Percentiles rank a stretch among this genome's conserved stretches.
Conservation (phyloP, 2,329 filamentous ascomycete genomes). For the Diplodia corticola region DNA sequence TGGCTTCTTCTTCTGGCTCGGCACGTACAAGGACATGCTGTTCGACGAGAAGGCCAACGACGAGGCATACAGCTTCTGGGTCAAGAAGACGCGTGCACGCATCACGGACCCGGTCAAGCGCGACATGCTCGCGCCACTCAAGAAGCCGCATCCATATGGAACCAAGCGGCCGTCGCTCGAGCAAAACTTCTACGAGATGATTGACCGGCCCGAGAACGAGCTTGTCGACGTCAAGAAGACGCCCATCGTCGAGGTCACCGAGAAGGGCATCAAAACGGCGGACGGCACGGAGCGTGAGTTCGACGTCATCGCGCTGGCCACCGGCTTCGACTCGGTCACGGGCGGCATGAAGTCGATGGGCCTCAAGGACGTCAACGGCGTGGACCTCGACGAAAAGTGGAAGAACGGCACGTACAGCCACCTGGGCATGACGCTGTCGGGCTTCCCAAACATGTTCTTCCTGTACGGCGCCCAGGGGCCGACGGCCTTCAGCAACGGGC, state of each 20-base stretch:
- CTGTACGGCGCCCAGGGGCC: conserved; percentile 47
- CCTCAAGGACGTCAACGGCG: conserved; percentile 39
- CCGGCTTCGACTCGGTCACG: conserved; percentile 49
- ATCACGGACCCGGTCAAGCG: conserved; percentile 48
- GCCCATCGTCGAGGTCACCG: conserved; percentile 42
- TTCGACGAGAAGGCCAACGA: conserved; percentile 46
- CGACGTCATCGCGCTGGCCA: conserved; percentile 48
- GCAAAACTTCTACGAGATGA: conserved; percentile 50
- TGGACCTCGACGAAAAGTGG: conserved; percentile 44
- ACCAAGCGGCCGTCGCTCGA: conserved; percentile 51
- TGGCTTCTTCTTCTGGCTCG: conserved; percentile 46
- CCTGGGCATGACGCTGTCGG: conserved; percentile 45
- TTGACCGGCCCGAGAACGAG: conserved; percentile 46
- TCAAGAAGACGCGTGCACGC: conserved; percentile 44
- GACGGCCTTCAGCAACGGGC: conserved; percentile 46
- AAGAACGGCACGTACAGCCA: conserved; percentile 44
- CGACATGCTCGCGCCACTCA: conserved; percentile 48
- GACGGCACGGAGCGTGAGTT: conserved; percentile 46
- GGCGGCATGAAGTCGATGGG: conserved; percentile 45
- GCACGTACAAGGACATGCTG: conserved; percentile 44
- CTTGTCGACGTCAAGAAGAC: conserved; percentile 47
- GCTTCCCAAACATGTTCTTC: conserved; percentile 44
- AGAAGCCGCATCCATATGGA: conserved; percentile 48
- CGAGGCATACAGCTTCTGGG: conserved; percentile 51
- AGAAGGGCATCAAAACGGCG: conserved; percentile 42